Percentiles rank a stretch among this genome's conserved stretches.
Conservation (phyloP, 2,329 filamentous ascomycete species). For the Akanthomyces muscarius region DNA sequence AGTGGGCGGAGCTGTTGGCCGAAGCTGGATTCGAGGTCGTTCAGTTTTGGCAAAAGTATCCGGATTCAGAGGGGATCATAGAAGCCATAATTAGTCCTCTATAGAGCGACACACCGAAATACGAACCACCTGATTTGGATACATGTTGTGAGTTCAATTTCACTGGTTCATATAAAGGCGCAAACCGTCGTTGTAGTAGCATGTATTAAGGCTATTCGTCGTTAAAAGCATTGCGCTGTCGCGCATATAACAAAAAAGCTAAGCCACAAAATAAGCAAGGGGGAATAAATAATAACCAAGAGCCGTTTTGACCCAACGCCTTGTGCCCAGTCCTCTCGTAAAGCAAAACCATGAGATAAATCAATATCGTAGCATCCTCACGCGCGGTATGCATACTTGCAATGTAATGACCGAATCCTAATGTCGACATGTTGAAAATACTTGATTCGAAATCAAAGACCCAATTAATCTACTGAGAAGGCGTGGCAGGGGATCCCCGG, state of each 20-base stretch:
- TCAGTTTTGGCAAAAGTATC: slow-evolving; percentile 4
- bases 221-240: background rate
- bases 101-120: background rate
- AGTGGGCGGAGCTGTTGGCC: slow-evolving; percentile 21
- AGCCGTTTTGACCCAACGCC: slow-evolving; percentile 7
- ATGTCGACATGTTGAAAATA: background rate
- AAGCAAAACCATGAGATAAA: background rate
- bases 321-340: background rate
- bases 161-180: background rate
- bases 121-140: too few relatives aligned
- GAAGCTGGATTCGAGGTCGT: slow-evolving; percentile 20
- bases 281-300: background rate
- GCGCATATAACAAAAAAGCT: background rate
- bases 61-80: background rate
- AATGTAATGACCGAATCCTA: background rate
- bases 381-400: background rate
- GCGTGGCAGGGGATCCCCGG: background rate
- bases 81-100: background rate
- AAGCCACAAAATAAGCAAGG: background rate
- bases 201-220: slow-evolving; percentile 5
- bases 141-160: background rate
- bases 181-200: background rate
- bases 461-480: background rate
- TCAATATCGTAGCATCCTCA: background rate
- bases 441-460: background rate